Conservation (phyloP, 768 basidiomycete genomes). For the Zangia roseola region DNA sequence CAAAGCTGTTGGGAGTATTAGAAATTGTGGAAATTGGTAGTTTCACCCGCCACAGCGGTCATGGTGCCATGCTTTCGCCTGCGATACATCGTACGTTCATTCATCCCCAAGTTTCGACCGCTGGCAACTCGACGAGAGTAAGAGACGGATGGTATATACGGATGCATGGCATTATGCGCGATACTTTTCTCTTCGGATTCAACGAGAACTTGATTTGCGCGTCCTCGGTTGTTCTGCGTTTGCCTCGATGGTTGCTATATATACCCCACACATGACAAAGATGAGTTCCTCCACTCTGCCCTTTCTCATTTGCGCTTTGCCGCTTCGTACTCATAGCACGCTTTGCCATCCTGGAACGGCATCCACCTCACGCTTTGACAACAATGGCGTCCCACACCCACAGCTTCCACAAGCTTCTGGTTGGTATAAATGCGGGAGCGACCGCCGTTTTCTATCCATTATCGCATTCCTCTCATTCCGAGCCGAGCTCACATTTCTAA, state of each 20-base stretch:
- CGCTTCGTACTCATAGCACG: not conserved
- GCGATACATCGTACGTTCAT: not conserved
- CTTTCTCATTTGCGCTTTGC: not conserved
- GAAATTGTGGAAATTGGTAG: no score
- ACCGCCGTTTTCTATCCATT: not conserved
- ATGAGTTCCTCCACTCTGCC: constrained; percentile 2
- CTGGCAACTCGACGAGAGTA: no score
- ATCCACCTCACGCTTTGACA: constrained; percentile 9
- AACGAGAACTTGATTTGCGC: not conserved
- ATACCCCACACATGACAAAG: not conserved
- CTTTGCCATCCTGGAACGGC: constrained; percentile 3
- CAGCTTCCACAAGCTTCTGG: not conserved
- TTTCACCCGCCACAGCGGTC: no score
- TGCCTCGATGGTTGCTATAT: not conserved
- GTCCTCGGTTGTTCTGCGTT: not conserved
- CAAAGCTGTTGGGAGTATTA: no score
- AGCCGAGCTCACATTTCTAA: constrained; percentile 5
- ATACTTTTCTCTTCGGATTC: not conserved
- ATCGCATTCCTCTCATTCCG: not conserved
- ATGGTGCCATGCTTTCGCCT: no score
- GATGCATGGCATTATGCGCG: no score
- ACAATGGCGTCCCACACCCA: constrained; percentile 8
- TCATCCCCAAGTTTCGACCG: not conserved
- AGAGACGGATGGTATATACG: not conserved
- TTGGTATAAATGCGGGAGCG: constrained; percentile 9